These are phyloP conservation scores for Penicillium angulare DNA, from an alignment of 495 filamentous ascomycete species.

Conservation along the genomic window DNA sequence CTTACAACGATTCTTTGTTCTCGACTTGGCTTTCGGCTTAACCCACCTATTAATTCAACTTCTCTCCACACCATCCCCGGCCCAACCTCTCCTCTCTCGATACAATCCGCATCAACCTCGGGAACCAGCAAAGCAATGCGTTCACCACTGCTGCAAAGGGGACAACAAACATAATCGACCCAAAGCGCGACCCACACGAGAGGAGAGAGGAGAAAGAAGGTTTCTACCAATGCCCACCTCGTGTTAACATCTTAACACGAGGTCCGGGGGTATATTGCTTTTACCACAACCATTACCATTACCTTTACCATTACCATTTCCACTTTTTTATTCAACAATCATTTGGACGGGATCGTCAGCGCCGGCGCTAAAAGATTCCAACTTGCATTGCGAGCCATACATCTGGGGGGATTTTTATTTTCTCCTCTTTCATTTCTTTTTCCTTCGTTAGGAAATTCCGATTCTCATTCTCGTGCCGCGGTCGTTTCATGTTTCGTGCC, in stretches of 20 bases:
- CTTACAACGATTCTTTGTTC: slow-evolving; percentile 25
- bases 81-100: not conserved
- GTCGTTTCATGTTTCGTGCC: slow-evolving; percentile 7
- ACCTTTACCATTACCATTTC: not conserved
- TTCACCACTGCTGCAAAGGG: no score
- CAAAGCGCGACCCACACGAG: not conserved
- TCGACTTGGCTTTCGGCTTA: slow-evolving; percentile 11
- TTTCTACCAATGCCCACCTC: not conserved
- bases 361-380: slow-evolving; percentile 4
- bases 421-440: slow-evolving; percentile 6
- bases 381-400: not conserved
- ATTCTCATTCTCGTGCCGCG: not conserved
- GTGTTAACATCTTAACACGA: not conserved
- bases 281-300: not conserved
- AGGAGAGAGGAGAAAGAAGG: not conserved
- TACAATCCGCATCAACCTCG: not conserved
- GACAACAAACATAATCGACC: no score
- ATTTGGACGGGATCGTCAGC: slow-evolving; percentile 5
- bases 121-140: no score
- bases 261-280: not conserved
- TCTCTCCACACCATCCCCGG: slow-evolving; percentile 1
- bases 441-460: not conserved
- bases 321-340: no score
- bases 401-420: not conserved
- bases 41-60: slow-evolving; percentile 12